Percentiles rank a stretch among this genome's conserved stretches.
Conservation (phyloP, 208 protist genomes). For the Trichomonas vaginalis region DNA sequence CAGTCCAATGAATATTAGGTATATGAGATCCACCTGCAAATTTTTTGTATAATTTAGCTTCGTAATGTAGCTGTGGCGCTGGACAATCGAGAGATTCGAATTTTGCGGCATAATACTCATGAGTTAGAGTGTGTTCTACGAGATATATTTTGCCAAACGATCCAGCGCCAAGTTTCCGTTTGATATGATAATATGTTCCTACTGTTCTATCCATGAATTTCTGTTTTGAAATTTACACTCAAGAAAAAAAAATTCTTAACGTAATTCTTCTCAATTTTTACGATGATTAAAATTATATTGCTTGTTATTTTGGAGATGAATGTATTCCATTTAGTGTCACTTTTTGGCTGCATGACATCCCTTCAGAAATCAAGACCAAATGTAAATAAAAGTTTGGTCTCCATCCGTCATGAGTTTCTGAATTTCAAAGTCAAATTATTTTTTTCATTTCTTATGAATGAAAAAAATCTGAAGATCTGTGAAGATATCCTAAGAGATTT, state of each 20-base stretch:
- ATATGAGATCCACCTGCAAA: constrained; percentile 70
- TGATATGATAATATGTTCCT: constrained; percentile 69
- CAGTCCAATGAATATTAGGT: constrained; percentile 75
- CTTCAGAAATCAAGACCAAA: no score
- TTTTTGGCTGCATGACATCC: no score
- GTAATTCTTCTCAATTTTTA: no score
- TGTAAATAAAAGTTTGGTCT: no score
- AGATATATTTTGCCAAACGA: constrained; percentile 83
- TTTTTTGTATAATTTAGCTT: constrained; percentile 75
- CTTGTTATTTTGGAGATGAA: no score
- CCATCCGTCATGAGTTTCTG: no score
- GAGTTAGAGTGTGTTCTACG: background rate
- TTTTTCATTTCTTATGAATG: no score
- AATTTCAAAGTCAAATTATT: no score
- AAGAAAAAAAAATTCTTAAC: no score
- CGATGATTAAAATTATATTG: no score
- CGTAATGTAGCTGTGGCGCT: constrained; percentile 87
- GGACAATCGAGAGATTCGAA: constrained; percentile 47
- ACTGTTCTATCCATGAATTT: constrained; percentile 72
- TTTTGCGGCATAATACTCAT: constrained; percentile 22
- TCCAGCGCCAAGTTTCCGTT: constrained; percentile 84
- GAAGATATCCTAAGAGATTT: background rate
- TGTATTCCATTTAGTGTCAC: no score
- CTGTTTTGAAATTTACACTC: no score
- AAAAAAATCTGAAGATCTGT: background rate